Base-by-base conservation (phyloP, 176 grass and related monocot species). In the Triticum dicoccoides region DNA sequence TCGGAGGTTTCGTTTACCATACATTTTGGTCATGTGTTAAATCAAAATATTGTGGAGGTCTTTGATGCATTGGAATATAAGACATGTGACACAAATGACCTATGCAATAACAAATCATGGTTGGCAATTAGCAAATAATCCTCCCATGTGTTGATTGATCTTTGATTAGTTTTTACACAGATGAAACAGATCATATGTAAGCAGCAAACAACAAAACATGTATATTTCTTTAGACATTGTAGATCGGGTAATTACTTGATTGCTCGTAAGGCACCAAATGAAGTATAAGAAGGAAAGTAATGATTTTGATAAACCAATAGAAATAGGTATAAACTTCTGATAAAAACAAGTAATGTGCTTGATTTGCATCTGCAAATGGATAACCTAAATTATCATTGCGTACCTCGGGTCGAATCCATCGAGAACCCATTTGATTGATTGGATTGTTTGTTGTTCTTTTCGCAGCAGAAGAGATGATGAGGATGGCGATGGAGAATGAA, bases 401-500 rank as follows among this genome's bases (percentile, higher is more conserved):
- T 87, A 87, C 84, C 89, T 83, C 73, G 1, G 84, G 18, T 51
- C 12, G 68, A 23, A 87, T 6, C 89, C 80, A 87, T 82, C 89
- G 84, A 74, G 44, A 87, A 66, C 56, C 70, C 82, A 75, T 84
- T 49, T 47, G 66, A 41, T 38, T 44, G 69, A 63, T 10, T 21
- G 14, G 14, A 29, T 49, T 47, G 29, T 49, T 21, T 68, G 15
- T 1, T 21, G 27, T 58, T 44, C 62, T 20, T 61, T 62, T 70
- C 13, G 14, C 10, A 4, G 8, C 35, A 61, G 27, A 32, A 71
- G 27, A 20, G 54, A 84, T 74, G 54, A 23, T 3, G 3, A 65
- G 7, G 68, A 73, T 49, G 41, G 71, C 0, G 80, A 32, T 70
- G 47, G 29, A 49, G 45, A 52, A 76, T 39, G 58, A 15, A 29